A percentile compares a stretch with the other conserved stretches of the same genome.
phyloP scores from a whole-genome alignment of 2,329 filamentous ascomycete species.

The Phaeoacremonium minimum region DNA sequence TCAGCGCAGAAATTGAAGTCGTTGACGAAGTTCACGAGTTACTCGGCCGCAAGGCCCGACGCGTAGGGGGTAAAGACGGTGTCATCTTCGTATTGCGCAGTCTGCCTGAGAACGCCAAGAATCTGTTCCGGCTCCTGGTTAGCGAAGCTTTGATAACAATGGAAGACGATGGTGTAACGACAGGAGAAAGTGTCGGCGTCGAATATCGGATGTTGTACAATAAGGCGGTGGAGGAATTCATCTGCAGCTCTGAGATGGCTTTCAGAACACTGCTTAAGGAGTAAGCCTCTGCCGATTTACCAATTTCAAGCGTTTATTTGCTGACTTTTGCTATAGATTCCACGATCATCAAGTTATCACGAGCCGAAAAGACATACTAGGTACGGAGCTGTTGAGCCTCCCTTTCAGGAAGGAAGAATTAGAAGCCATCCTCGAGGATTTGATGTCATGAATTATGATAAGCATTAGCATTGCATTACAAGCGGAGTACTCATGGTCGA shows the following conservation, averaged over 20 bases:
- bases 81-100: slow-evolving; percentile 87
- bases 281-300: slow-evolving; percentile 37
- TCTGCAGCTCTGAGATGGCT: slow-evolving; percentile 93
- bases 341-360: slow-evolving; percentile 98
- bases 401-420: slow-evolving; percentile 86
- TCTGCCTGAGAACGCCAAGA: slow-evolving; percentile 87
- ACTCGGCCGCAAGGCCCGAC: slow-evolving; percentile 73
- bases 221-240: slow-evolving; percentile 94
- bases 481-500: no score
- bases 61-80: slow-evolving; percentile 84
- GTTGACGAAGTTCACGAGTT: slow-evolving; percentile 89
- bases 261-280: slow-evolving; percentile 94
- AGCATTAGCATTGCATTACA: no score
- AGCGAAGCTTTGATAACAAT: slow-evolving; percentile 74
- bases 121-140: slow-evolving; percentile 79
- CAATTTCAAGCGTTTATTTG: neutral
- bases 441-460: slow-evolving; percentile 40
- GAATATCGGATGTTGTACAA: slow-evolving; percentile 92
- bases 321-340: slow-evolving; percentile 53
- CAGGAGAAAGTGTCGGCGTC: slow-evolving; percentile 62
- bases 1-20: slow-evolving; percentile 67
- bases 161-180: slow-evolving; percentile 52
- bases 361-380: slow-evolving; percentile 77
- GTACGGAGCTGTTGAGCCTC: slow-evolving; percentile 79
- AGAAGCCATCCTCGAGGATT: slow-evolving; percentile 81